Evolutionary conservation across 495 filamentous ascomycete genomes (phyloP), one percentile per base, ranked within the genome.

Genomic region (Annulohypoxylon stygium): DNA sequence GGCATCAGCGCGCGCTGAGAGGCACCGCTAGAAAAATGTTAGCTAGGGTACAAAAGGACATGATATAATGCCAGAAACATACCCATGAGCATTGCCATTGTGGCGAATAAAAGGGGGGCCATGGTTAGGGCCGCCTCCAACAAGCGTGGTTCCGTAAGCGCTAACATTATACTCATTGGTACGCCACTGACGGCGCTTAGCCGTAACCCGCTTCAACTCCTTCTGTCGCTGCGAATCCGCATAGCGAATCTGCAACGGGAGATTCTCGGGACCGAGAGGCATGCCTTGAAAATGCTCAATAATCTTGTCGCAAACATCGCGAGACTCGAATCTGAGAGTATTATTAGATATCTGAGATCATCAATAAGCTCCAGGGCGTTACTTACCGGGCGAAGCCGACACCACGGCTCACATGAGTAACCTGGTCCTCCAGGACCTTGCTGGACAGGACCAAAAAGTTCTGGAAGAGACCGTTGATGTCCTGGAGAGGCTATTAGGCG

Each of bases 171-270:
- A 98, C 82, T 99, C 97, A 48, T 95, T 94, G 36, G 95, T 92
- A 64, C 96, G 93, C 83, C 94, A 97, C 74, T 95, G 91, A 63
- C 96, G 93, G 70, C 93, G 93, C 80, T 95, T 92, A 26, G 94
- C 93, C 20, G 94, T 98, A 76, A 96, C 91, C 41, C 94, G 91
- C 86, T 99, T 99, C 60, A 99, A 87, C 76, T 93, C 86, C 85
- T 98, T 99, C 81, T 99, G 96, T 61, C 93, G 92, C 43, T 94
- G 92, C 33, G 97, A 98, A 79, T 99, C 96, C 59, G 96, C 95
- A 79, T 96, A 98, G 60, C 96, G 95, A 74, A 99, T 91, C 81
- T 98, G 93, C 78, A 99, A 88, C 62, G 92, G 87, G 39, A 94
- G 87, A 34, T 88, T 87, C 74, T 95, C 90, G 45, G 91, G 89